These are phyloP conservation scores for Byssochlamys sp. DNA, from an alignment of 2,329 filamentous ascomycete genomes.

Conservation along the genomic window DNA sequence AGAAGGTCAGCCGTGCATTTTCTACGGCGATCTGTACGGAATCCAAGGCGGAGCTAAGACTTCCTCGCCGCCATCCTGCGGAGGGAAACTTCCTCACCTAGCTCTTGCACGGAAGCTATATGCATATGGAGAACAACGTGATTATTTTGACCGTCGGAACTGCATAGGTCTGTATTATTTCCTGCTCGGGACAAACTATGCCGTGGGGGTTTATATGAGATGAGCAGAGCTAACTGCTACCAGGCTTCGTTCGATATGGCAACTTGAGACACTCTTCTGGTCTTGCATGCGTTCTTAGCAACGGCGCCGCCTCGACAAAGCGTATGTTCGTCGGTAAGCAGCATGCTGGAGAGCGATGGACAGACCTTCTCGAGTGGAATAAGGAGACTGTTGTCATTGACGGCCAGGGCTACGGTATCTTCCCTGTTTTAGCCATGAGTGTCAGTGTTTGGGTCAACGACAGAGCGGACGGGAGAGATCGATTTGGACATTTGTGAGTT, in stretches of 20 bases:
- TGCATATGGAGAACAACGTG: conserved; percentile 55
- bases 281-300: conserved; percentile 50
- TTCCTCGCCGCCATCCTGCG: conserved; percentile 45
- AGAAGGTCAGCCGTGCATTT: conserved; percentile 56
- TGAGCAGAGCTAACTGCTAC: conserved; percentile 20
- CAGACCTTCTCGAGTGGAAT: conserved; percentile 50
- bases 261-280: conserved; percentile 42
- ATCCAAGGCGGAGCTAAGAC: conserved; percentile 42
- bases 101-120: conserved; percentile 55
- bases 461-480: conserved; percentile 43
- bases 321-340: conserved; percentile 53
- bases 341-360: conserved; percentile 54
- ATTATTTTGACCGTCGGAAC: conserved; percentile 53
- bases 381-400: conserved; percentile 50
- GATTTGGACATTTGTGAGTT: conserved; percentile 38
- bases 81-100: conserved; percentile 48
- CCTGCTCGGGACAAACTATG: background rate
- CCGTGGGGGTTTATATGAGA: background rate
- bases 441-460: conserved; percentile 55
- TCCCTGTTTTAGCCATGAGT: conserved; percentile 46
- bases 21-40: conserved; percentile 62
- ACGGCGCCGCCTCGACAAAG: conserved; percentile 40
- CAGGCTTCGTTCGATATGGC: conserved; percentile 41
- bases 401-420: conserved; percentile 49
- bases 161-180: conserved; percentile 43